Conservation (phyloP, 2,329 filamentous ascomycete genomes). For the Nannizziopsis barbatae region DNA sequence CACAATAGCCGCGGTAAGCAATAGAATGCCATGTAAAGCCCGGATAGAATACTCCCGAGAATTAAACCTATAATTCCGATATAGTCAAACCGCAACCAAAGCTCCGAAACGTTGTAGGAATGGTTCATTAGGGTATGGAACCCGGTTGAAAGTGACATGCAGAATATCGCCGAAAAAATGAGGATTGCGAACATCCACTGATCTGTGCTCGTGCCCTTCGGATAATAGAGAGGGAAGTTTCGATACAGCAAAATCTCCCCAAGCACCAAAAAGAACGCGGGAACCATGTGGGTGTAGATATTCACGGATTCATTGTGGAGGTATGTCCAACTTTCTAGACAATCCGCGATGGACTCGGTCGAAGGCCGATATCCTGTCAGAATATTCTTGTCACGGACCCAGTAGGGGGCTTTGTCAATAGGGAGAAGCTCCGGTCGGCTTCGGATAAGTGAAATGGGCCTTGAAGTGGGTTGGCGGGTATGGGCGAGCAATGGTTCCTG, state of each 20-base stretch:
- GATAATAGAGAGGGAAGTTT: slow-evolving; percentile 11
- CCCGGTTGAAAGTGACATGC: slow-evolving; percentile 46
- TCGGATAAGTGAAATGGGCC: background rate
- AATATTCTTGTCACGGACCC: slow-evolving; percentile 56
- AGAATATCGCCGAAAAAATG: slow-evolving; percentile 56
- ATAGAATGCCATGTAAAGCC: slow-evolving; percentile 25
- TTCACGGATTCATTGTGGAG: slow-evolving; percentile 61
- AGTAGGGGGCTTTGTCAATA: slow-evolving; percentile 42
- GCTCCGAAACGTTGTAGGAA: slow-evolving; percentile 18
- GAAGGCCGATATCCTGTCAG: slow-evolving; percentile 53
- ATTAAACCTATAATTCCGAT: slow-evolving; percentile 23
- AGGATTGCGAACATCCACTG: slow-evolving; percentile 44
- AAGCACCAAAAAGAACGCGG: slow-evolving; percentile 47
- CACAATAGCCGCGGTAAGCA: slow-evolving; percentile 19
- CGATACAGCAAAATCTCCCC: slow-evolving; percentile 10
- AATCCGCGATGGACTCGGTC: slow-evolving; percentile 49
- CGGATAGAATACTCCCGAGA: slow-evolving; percentile 24
- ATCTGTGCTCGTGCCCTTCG: slow-evolving; percentile 7
- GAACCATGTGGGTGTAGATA: slow-evolving; percentile 61
- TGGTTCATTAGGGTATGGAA: slow-evolving; percentile 24
- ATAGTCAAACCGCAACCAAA: slow-evolving; percentile 21
- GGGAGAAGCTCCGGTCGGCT: slow-evolving; percentile 27
- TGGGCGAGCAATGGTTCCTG: background rate
- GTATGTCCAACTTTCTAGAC: slow-evolving; percentile 48
- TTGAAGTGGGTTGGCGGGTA: background rate